A percentile compares a stretch with the other conserved stretches of the same genome.
phyloP scores from a whole-genome alignment of 306 rosid genomes.

The Casuarina equisetifolia region DNA sequence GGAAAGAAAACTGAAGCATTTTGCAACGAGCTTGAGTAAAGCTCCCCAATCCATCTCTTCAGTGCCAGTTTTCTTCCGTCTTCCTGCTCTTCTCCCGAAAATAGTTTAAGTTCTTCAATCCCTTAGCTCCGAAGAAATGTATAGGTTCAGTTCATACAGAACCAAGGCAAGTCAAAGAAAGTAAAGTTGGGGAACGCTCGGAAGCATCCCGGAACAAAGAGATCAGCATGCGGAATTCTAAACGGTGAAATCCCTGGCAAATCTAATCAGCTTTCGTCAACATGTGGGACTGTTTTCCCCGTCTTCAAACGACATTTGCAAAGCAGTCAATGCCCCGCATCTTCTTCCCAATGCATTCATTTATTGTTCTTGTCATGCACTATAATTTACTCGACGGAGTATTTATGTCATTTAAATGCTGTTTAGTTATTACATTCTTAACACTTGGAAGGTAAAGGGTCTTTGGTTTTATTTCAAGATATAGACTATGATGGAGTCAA shows the following conservation, averaged over 20 bases:
- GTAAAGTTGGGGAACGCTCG: neutral
- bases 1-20: conserved; percentile 38
- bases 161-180: neutral
- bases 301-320: too few species aligned
- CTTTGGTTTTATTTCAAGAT: too few species aligned
- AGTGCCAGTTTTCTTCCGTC: neutral
- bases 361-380: too few species aligned
- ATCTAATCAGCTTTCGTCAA: neutral
- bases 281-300: neutral
- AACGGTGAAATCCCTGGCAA: neutral
- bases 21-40: conserved; percentile 24
- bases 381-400: too few species aligned
- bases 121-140: neutral
- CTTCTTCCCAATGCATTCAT: too few species aligned
- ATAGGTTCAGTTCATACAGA: neutral
- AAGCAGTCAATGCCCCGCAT: too few species aligned
- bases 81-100: neutral
- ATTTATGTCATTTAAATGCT: too few species aligned
- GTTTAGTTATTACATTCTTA: too few species aligned
- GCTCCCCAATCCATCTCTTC: conserved; percentile 38
- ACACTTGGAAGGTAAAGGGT: too few species aligned
- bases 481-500: neutral
- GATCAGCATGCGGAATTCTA: neutral
- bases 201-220: neutral
- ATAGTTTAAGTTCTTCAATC: neutral